Base-by-base conservation (phyloP, 2,329 filamentous ascomycete genomes). In the Chaetomiaceae sp. region DNA sequence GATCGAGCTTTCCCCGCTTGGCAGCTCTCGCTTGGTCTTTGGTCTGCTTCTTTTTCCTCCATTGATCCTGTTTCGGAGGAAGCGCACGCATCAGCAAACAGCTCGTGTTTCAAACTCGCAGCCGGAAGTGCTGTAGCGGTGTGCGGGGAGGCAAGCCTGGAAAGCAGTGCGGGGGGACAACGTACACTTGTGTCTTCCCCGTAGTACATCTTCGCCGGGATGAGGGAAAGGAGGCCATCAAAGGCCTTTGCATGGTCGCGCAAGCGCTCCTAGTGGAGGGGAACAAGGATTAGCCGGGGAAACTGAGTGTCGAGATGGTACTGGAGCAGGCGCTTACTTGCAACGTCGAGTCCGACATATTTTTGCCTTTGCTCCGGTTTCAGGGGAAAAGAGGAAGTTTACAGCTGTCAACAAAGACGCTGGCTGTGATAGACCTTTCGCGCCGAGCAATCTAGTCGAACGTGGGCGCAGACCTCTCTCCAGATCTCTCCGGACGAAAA, bases 31-130 rank as follows among this genome's bases (percentile, higher is more conserved):
- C 89, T 70, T 96, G 81, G 69, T 90, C 87, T 69, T 95, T 96
- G 46, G 90, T 92, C 73, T 97, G 91, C 76, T 97, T 97, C 74
- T 94, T 95, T 67, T 86, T 86, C 69, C 85, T 84, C 90, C 90
- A 95, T 85, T 96, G 90, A 64, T 94, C 87, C 90, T 95, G 65
- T 57, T 61, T 5, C 14, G 4, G 16, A n/a, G 46, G 8, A n/a
- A 49, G 41, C 27, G 30, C 47, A 36, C 18, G 33, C 29, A 48
- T 54, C 33, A 46, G 30, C 37, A 49, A 48, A 44, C 4, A 21
- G 20, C n/a, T 44, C 7, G 10, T 6, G 14, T 25, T 11, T n/a
- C 13, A 11, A 11, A 4, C 10, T 18, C 38, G 13, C 23, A 27
- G 18, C 14, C 7, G 6, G 18, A 29, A n/a, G 41, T 30, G 36